Evolutionary conservation across 75 land plant genomes (phyloP), one percentile per base, ranked within the genome.

Genomic region (Larix kaempferi): DNA sequence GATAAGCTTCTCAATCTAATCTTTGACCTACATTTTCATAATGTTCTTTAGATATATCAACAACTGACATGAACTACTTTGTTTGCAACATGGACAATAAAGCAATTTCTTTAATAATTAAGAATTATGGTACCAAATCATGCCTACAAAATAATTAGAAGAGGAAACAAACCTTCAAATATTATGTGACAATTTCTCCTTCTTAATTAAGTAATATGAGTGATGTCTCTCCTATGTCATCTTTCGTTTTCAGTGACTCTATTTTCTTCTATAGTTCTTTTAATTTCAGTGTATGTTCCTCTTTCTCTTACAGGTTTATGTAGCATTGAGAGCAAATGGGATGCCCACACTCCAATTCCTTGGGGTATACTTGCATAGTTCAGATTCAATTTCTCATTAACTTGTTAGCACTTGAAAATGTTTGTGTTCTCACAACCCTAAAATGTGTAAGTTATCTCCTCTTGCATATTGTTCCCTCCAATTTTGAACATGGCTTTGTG

Each of bases 1-100:
- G 21, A 60, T 80, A 7, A 57, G 77, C 62, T 77, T 77, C 27
- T 80, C 81, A 0, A 35, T 77, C 19, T 80, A n/a, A 80, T 80
- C 74, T 73, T 4, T 39, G 19, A 73, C 56, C 56, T 64, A 29
- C 67, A 64, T 64, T 63, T 5, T 16, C 16, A 29, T 41, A 41
- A 41, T 5, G 6, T 41, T 41, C 5, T 41, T 41, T 6, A 41
- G 6, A 41, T 6, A 41, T 41, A 27, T 22, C 27, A 61, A 61
- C 3, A 25, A 23, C 2, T 1, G 27, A 61, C 27, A 10, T 61
- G 21, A 27, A 61, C 10, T 23, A 25, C 21, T 59, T 59, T 5
- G 60, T 59, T 19, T 6, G n/a, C 49, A 41, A 41, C 6, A 41
- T 41, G 49, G 6, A 41, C 6, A 41, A 41, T 29, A 57, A 19